A percentile compares a stretch with the other conserved stretches of the same genome.
These are phyloP conservation scores for Sporisorium exsertum DNA, from an alignment of 1,284 basidiomycete genomes.

Conservation along the genomic window DNA sequence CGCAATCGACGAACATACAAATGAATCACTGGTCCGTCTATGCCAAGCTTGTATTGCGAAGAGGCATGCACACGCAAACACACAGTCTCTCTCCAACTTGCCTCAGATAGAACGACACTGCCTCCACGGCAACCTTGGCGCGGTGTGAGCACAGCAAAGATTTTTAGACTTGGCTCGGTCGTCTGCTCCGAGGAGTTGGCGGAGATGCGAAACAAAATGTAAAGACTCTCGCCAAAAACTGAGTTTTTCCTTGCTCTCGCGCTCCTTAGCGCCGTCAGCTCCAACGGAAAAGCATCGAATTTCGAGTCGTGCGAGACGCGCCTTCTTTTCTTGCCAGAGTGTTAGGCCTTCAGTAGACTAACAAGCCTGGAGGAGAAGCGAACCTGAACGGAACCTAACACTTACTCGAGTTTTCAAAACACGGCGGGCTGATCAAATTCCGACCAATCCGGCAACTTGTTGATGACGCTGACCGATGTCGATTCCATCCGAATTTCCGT, in stretches of 20 bases:
- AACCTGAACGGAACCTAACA: too few species aligned
- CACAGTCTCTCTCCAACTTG: background rate
- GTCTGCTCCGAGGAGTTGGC: constrained; percentile 16
- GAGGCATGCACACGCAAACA: too few species aligned
- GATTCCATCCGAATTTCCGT: background rate
- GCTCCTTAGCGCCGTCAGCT: background rate
- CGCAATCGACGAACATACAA: too few species aligned
- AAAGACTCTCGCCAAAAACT: background rate
- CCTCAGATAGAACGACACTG: too few species aligned
- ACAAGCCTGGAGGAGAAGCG: too few species aligned
- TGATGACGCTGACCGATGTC: constrained; percentile 31
- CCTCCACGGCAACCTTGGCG: too few species aligned
- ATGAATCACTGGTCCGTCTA: too few species aligned
- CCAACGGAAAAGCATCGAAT: background rate
- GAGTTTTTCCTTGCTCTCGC: background rate
- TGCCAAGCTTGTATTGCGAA: too few species aligned
- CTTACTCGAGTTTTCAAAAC: too few species aligned
- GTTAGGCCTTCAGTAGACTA: too few species aligned
- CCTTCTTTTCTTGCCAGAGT: too few species aligned
- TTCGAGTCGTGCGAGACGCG: background rate
- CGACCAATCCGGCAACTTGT: constrained; percentile 26
- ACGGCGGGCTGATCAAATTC: constrained; percentile 5
- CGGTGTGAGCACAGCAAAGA: too few species aligned
- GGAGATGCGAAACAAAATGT: constrained; percentile 1
- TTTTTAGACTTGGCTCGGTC: constrained; percentile 1